Percentiles rank a stretch among this genome's conserved stretches.
Conservation (phyloP, 1,284 basidiomycete species). For the Fomitiporia mediterranea region DNA sequence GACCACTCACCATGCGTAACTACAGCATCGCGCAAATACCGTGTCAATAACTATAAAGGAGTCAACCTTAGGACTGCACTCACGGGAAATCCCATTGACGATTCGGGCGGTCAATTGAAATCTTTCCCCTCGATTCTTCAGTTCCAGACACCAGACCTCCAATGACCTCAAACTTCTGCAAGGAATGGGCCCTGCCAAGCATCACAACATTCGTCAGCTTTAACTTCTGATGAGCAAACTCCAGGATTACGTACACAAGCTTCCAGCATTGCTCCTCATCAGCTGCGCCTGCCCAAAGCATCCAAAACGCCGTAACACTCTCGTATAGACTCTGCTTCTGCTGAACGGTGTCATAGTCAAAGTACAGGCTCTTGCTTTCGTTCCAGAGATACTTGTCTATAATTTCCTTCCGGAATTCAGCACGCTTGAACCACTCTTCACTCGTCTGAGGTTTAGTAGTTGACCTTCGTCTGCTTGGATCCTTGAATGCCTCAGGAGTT, state of each 20-base stretch:
- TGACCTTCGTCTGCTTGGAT: conserved; percentile 57
- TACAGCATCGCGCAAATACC: conserved; percentile 30
- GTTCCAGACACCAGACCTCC: conserved; percentile 97
- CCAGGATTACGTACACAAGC: conserved; percentile 65
- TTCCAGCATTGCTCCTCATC: conserved; percentile 92
- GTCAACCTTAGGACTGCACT: conserved; percentile 31
- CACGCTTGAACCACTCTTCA: conserved; percentile 88
- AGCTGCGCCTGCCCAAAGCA: conserved; percentile 95
- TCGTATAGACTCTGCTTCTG: conserved; percentile 93
- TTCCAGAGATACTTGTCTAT: conserved; percentile 98
- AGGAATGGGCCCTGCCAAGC: conserved; percentile 64
- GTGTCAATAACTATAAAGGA: conserved; percentile 21
- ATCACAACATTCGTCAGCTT: conserved; percentile 18
- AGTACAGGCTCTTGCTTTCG: conserved; percentile 91
- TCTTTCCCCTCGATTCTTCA: conserved; percentile 92
- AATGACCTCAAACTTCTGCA: conserved; percentile 94
- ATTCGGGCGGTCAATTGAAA: conserved; percentile 95
- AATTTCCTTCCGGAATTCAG: conserved; percentile 73
- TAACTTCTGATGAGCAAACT: conserved; percentile 7
- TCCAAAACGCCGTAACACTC: conserved; percentile 93
- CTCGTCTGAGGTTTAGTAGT: conserved; percentile 61
- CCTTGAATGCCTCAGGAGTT: conserved; percentile 70
- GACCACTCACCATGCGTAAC: conserved; percentile 55
- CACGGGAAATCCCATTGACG: conserved; percentile 96
- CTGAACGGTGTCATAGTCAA: conserved; percentile 92